Base-by-base conservation (phyloP, 495 filamentous ascomycete species). In the Mytilinidion resinicola region DNA sequence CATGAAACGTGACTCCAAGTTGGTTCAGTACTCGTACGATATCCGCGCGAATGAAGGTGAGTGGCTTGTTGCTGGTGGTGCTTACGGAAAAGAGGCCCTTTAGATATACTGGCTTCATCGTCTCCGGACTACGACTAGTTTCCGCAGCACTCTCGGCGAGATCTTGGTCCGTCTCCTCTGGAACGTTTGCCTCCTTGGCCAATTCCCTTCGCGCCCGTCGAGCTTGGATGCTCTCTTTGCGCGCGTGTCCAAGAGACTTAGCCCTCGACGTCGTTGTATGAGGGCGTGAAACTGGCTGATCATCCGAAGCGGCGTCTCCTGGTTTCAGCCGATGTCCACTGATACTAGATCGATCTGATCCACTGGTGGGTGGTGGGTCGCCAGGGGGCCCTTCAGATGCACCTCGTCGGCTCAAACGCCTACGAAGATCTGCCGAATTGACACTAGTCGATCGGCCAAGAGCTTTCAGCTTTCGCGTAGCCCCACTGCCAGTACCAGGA, bases 21-120 rank as follows among this genome's bases (percentile, higher is more conserved):
- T 89, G 84, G 53, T 83, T 86, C 19, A 99, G 73, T 11, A 96
- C 93, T 33, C 91, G 82, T 68, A 96, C 93, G 67, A 99, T 92
- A 68, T 99, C 93, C 14, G 82, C 77, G 41, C 92, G 84, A 60
- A 98, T 98, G 59, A 87, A 79, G 3, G 82, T 69, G 19, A 97
- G 78, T 1, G 95, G 89, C 62, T 91, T 93, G 65, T 86, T 95
- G 62, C 91, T 96, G 2, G 93, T 99, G 0, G 93, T 99, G 4
- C 89, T 91, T 36, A 97, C 93, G 68, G 91, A 96, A 77, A 99
- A 99, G 21, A 99, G 82, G 20, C 93, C 93, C 71, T 99, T 99
- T 25, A 99, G 82, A 68, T 86, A 99, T 25, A 97, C 93, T 1
- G 95, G 95, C 67, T 96, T 97, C 42, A 86, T 82, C 39, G 84